Percentiles rank a stretch among this genome's conserved stretches.
Evolutionary conservation across 2,329 filamentous ascomycete genomes (phyloP).

Genomic region (Trichoderma asperellum): DNA sequence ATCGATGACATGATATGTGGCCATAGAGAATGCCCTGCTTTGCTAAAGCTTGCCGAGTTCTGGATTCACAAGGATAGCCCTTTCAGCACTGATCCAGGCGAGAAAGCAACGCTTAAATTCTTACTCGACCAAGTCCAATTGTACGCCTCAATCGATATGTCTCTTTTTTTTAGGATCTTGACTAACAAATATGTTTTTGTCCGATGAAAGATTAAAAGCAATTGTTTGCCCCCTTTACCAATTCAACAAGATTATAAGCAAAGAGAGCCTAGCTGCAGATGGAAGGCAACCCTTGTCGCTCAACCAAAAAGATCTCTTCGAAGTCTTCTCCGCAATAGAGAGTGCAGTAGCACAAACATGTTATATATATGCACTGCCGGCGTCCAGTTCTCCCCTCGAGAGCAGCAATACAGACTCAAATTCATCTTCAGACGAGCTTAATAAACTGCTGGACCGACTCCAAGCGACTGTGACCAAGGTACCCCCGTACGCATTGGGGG

Average conservation of each 20-base stretch:
- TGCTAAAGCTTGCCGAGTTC: conserved; percentile 10
- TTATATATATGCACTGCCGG: neutral
- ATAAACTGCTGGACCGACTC: neutral
- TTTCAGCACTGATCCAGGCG: neutral
- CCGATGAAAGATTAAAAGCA: neutral
- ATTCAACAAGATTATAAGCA: conserved; percentile 6
- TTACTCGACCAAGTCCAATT: conserved; percentile 9
- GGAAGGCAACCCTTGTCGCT: neutral
- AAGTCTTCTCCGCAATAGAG: conserved; percentile 12
- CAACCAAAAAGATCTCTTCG: conserved; percentile 11
- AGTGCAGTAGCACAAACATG: conserved; percentile 11
- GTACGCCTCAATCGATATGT: too few relatives aligned
- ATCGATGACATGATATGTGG: conserved; percentile 22
- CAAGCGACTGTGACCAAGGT: conserved; percentile 1
- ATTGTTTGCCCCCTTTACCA: conserved; percentile 17
- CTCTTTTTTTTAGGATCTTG: too few relatives aligned
- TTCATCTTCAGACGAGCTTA: neutral
- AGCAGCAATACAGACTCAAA: neutral
- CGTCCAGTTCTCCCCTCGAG: neutral
- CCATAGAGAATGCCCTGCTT: conserved; percentile 12
- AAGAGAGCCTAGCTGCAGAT: neutral
- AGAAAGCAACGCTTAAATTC: conserved; percentile 9
- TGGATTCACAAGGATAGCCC: conserved; percentile 11
- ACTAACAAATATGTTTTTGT: neutral
- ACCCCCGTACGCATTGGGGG: conserved; percentile 2